Evolutionary conservation across 2,329 filamentous ascomycete genomes (phyloP), one percentile per base, ranked within the genome.

Genomic region (Pseudogymnoascus sp.): DNA sequence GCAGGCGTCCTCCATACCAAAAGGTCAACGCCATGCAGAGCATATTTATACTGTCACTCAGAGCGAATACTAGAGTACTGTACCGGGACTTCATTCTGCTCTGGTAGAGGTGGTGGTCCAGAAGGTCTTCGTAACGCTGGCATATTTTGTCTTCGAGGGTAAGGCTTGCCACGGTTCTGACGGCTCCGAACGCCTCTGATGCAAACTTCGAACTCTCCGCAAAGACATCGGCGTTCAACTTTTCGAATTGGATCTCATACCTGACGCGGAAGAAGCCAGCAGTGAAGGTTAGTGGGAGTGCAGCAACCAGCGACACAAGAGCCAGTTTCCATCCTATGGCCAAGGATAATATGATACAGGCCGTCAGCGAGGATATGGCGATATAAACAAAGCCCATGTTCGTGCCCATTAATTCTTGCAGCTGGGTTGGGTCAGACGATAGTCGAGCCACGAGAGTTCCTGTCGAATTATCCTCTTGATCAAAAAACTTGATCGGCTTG

Each of bases 271-370:
- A 73, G 65, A 78, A 84, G 18, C 67, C 65, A 10, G 80, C 78
- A 3, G 73, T 67, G 6, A 84, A 73, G 3, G 83, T 78, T 6
- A 81, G 73, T 1, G 83, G 83, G 62, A 84, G 72, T 0, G 78
- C 77, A 1, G 89, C 84, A 68, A 85, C 88, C 7, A 86, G 76
- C 0, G 84, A 81, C 0, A 93, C 86, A 0, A 91, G 75, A 0
- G 87, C 84, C 7, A 93, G 78, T 72, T 91, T 93, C 90, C 90
- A 93, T 1, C 88, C 87, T 71, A 88, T 91, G 3, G 81, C 78
- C 69, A 90, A 91, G 1, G 87, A 81, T 61, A 93, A 88, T 46
- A 81, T 77, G 12, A 90, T 75, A 6, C 83, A 84, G 0, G 88
- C 89, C 7, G 84, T 69, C 2, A 93, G 74, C 59, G 84, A 88